A percentile compares a stretch with the other conserved stretches of the same genome.
These are phyloP conservation scores for Scleroderma citrinum DNA, from an alignment of 768 basidiomycete genomes.

Conservation along the genomic window DNA sequence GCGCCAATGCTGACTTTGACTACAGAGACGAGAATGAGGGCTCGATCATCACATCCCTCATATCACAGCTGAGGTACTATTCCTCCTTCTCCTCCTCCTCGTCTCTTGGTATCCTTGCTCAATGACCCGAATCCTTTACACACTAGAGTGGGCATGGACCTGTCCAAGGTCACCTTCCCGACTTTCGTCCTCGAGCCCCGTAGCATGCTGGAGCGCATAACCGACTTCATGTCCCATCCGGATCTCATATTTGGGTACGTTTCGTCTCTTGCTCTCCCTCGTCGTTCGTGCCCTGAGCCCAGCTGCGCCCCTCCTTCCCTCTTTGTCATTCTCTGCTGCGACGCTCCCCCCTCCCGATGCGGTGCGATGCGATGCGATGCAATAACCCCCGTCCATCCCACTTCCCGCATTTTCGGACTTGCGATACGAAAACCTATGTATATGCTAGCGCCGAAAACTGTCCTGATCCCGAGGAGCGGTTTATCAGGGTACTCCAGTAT, in stretches of 20 bases:
- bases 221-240: conserved; percentile 98
- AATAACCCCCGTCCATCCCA: neutral
- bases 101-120: neutral
- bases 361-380: neutral
- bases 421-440: conserved; percentile 7
- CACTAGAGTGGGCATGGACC: conserved; percentile 90
- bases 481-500: conserved; percentile 85
- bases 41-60: conserved; percentile 79
- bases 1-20: conserved; percentile 30
- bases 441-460: conserved; percentile 66
- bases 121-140: neutral
- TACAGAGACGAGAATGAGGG: conserved; percentile 89
- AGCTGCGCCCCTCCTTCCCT: conserved; percentile 1
- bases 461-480: conserved; percentile 82
- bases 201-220: conserved; percentile 96
- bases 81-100: neutral
- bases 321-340: neutral
- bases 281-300: conserved; percentile 20
- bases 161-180: conserved; percentile 89
- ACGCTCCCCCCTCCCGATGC: neutral
- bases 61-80: conserved; percentile 76
- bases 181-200: conserved; percentile 96
- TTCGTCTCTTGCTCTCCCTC: conserved; percentile 7
- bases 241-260: conserved; percentile 93
- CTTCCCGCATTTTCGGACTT: neutral